These are phyloP conservation scores for Trichoderma asperellum DNA, from an alignment of 2,329 filamentous ascomycete species.

Conservation along the genomic window DNA sequence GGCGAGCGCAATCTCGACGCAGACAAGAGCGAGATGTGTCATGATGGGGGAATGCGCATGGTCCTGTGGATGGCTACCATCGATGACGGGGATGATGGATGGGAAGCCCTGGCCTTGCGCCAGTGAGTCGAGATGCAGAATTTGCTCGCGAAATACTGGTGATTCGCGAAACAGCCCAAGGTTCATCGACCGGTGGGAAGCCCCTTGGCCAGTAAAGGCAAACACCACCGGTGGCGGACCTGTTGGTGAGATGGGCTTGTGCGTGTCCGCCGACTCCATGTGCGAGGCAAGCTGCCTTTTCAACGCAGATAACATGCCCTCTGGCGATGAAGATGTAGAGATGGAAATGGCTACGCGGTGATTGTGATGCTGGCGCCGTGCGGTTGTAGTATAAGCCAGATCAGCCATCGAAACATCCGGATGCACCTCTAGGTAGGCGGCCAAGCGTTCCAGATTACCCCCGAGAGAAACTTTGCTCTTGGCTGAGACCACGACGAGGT, in stretches of 20 bases:
- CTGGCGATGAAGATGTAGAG: not conserved
- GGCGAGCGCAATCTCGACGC: slow-evolving; percentile 49
- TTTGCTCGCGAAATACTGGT: slow-evolving; percentile 40
- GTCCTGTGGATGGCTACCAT: slow-evolving; percentile 39
- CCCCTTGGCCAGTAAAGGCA: slow-evolving; percentile 52
- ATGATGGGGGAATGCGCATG: slow-evolving; percentile 32
- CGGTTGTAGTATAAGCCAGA: slow-evolving; percentile 52
- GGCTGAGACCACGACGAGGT: not conserved
- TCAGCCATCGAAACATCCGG: slow-evolving; percentile 57
- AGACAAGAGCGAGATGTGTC: slow-evolving; percentile 46
- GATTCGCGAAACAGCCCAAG: slow-evolving; percentile 42
- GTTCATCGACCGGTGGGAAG: slow-evolving; percentile 40
- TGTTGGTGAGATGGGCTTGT: not conserved
- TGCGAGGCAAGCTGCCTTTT: not conserved
- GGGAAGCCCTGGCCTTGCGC: slow-evolving; percentile 43
- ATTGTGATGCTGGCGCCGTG: slow-evolving; percentile 36
- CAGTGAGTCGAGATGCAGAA: slow-evolving; percentile 42
- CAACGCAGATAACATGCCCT: not conserved
- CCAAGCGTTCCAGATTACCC: not conserved
- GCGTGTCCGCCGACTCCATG: not conserved
- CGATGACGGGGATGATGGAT: slow-evolving; percentile 47
- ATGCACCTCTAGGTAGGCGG: slow-evolving; percentile 48
- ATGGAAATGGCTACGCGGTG: slow-evolving; percentile 3
- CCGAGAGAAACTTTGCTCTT: not conserved
- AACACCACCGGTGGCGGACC: slow-evolving; percentile 38